phyloP scores from a whole-genome alignment of 1,284 basidiomycete species.

The Cystobasidium sp. region DNA sequence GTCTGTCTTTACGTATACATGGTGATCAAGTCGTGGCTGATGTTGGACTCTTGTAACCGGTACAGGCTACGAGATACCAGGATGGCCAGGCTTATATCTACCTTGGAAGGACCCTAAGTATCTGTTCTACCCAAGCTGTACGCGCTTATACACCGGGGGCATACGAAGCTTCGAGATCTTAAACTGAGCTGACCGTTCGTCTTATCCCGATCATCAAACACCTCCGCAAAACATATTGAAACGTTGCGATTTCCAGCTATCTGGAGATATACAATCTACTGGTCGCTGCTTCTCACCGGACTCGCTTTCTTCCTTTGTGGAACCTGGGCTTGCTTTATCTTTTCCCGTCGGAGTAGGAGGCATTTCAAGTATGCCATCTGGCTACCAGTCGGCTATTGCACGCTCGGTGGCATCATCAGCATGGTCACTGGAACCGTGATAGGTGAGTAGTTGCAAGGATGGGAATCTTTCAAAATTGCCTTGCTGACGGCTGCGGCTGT shows the following conservation, averaged over 20 bases:
- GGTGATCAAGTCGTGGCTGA: constrained; percentile 3
- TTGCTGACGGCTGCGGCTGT: background rate
- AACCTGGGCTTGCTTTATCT: constrained; percentile 70
- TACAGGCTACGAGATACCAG: constrained; percentile 34
- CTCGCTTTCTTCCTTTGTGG: constrained; percentile 73
- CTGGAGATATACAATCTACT: constrained; percentile 81
- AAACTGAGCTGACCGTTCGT: constrained; percentile 14
- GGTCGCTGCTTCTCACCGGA: constrained; percentile 75
- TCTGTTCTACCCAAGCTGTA: constrained; percentile 45
- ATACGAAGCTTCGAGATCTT: background rate
- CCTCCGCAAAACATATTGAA: background rate
- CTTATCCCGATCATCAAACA: constrained; percentile 13
- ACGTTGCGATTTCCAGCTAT: constrained; percentile 63
- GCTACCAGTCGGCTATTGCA: constrained; percentile 67
- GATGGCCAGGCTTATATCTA: constrained; percentile 44
- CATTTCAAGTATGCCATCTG: constrained; percentile 40
- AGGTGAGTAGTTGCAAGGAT: constrained; percentile 56
- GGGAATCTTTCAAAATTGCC: too few species aligned
- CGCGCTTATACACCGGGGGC: background rate
- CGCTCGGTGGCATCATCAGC: constrained; percentile 66
- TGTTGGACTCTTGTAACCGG: background rate
- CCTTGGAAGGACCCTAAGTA: constrained; percentile 45
- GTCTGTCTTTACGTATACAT: constrained; percentile 5
- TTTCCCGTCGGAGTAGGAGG: constrained; percentile 52
- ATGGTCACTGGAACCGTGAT: constrained; percentile 72